These are phyloP conservation scores for Calonectria ilicicola DNA, from an alignment of 2,329 filamentous ascomycete genomes.

Conservation along the genomic window DNA sequence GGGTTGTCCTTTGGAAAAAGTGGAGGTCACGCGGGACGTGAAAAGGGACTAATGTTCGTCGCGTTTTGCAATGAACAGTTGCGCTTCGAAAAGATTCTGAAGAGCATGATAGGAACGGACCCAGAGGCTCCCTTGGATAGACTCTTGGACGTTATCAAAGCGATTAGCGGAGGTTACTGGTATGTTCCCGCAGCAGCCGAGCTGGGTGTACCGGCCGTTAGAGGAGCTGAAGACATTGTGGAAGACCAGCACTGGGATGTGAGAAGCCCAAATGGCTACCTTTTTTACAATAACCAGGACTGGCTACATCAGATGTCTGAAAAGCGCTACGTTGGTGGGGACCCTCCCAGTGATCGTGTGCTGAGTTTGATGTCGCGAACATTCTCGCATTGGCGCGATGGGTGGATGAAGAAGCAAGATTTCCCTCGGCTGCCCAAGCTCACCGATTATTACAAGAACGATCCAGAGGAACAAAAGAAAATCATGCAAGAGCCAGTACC, in stretches of 20 bases:
- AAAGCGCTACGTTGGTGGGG: neutral
- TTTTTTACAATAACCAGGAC: neutral
- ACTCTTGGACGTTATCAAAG: neutral
- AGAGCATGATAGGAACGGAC: neutral
- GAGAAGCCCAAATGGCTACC: neutral
- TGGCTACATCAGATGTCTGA: neutral
- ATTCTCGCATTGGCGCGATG: neutral
- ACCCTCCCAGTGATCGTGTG: neutral
- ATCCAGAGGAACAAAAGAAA: neutral
- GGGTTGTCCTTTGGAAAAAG: neutral
- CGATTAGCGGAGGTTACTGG: neutral
- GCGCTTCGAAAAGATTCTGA: neutral
- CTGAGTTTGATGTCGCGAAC: neutral
- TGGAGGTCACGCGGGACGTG: neutral
- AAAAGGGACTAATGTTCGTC: neutral
- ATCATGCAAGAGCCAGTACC: neutral
- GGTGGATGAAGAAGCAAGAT: neutral
- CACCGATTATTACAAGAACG: neutral
- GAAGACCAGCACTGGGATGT: neutral
- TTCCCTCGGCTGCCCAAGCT: neutral
- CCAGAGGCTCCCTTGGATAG: neutral
- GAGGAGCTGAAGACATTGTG: neutral
- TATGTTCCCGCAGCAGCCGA: neutral
- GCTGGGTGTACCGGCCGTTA: neutral
- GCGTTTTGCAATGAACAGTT: neutral